Evolutionary conservation across 495 filamentous ascomycete species (phyloP).

Genomic region (Penicillium angulare): DNA sequence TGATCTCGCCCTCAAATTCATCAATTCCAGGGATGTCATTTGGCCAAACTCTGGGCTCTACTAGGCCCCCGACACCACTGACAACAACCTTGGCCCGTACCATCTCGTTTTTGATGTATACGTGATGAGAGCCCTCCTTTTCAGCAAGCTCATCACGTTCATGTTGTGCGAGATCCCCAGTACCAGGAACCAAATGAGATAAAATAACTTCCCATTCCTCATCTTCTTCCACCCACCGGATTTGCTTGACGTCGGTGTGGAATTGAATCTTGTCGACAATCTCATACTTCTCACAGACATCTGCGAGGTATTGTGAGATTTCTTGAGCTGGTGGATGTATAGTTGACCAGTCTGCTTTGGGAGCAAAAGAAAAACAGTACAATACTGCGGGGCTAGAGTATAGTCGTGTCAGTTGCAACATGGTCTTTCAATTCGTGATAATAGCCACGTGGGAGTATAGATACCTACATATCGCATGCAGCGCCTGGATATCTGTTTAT

Average conservation of each 20-base stretch:
- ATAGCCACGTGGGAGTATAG: background rate
- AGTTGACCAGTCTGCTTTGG: conserved; percentile 57
- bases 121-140: conserved; percentile 33
- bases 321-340: conserved; percentile 55
- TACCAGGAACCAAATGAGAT: conserved; percentile 45
- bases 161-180: conserved; percentile 45
- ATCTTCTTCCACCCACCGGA: conserved; percentile 47
- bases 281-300: conserved; percentile 55
- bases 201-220: conserved; percentile 58
- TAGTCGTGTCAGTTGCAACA: conserved; percentile 5
- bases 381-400: conserved; percentile 49
- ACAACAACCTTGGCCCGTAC: conserved; percentile 57
- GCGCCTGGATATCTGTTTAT: conserved; percentile 66
- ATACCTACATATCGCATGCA: conserved; percentile 51
- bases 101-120: conserved; percentile 42
- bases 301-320: conserved; percentile 57
- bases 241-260: conserved; percentile 50
- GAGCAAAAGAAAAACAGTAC: conserved; percentile 63
- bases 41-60: conserved; percentile 51
- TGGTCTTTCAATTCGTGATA: no score
- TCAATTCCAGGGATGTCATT: conserved; percentile 54
- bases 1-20: conserved; percentile 51
- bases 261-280: conserved; percentile 61
- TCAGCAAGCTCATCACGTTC: conserved; percentile 29
- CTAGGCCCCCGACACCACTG: conserved; percentile 53